Evolutionary conservation across 1,284 basidiomycete genomes (phyloP), one percentile per base, ranked within the genome.

Genomic region (Coniferiporia weirii): DNA sequence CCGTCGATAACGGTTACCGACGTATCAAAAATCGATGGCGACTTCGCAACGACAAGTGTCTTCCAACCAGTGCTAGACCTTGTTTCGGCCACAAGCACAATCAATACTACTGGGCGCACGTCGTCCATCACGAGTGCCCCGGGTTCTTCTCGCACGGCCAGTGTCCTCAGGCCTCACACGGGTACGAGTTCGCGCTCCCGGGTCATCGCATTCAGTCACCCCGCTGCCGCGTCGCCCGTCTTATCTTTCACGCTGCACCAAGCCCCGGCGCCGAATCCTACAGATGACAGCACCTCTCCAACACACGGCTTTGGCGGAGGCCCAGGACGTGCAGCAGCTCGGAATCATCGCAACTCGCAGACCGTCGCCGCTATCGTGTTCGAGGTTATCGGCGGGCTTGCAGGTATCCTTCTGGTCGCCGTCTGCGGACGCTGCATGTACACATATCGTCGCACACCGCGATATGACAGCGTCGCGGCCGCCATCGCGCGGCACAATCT

Each of bases 401-500:
- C 73, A 4, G 75, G 61, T 10, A 48, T 77, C 5, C 57, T 66
- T 32, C 40, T 79, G 27, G 38, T 78, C 22, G 40, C 75, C 34
- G 67, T 71, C 22, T 62, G 76, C 57, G 38, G 71, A 8, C 77
- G 79, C 22, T 81, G 76, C 61, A 64, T 71, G 51, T 72, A 74
- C 63, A 75, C 68, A 52, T 82, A 78, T 67, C 67, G 65, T 49
- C 74, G 71, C 61, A 78, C 76, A 12, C 82, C 82, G 0, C 59
- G 65, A 17, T 76, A 69, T 12, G 79, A 80, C 65, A 74, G 79
- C 19, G 73, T 79, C 43, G 72, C 71, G 1, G 72, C 69, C 13
- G 65, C 76, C 34, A 63, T 79, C 17, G 71, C 74, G 45, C 71
- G 81, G 48, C 75, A 81, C 63, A 72, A 73, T 36, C 71, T 84